Percentiles rank a stretch among this genome's conserved stretches.
phyloP scores from a whole-genome alignment of 139 green algal genomes.

The Haematococcus lacustris region DNA sequence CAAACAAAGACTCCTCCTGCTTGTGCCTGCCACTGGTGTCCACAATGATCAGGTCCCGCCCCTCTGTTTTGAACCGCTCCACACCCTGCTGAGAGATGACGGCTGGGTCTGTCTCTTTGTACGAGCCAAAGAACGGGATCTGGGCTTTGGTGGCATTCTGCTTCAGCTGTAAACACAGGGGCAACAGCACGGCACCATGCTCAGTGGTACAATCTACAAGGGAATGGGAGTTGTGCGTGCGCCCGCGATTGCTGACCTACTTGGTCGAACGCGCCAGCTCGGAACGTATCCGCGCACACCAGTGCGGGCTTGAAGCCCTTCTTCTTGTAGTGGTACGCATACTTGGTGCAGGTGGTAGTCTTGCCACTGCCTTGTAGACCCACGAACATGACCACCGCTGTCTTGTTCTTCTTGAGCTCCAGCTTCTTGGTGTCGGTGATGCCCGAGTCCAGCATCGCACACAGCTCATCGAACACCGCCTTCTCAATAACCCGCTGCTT shows the following conservation, averaged over 20 bases:
- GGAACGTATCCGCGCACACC: slow-evolving; percentile 98
- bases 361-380: slow-evolving; percentile 87
- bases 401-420: slow-evolving; percentile 79
- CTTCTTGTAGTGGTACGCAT: slow-evolving; percentile 88
- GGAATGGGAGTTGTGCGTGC: no score
- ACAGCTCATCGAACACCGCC: slow-evolving; percentile 89
- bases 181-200: not conserved
- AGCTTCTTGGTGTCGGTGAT: slow-evolving; percentile 47
- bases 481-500: slow-evolving; percentile 91
- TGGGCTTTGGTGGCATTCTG: slow-evolving; percentile 95
- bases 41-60: slow-evolving; percentile 94
- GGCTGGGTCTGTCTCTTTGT: slow-evolving; percentile 93
- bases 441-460: slow-evolving; percentile 69
- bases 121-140: slow-evolving; percentile 85
- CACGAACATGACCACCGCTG: slow-evolving; percentile 95
- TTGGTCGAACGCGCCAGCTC: slow-evolving; percentile 92
- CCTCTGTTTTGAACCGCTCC: slow-evolving; percentile 75
- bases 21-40: slow-evolving; percentile 95
- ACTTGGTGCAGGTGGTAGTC: slow-evolving; percentile 98
- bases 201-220: no score
- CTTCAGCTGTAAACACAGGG: slow-evolving; percentile 88
- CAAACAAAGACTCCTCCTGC: slow-evolving; percentile 95
- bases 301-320: slow-evolving; percentile 96
- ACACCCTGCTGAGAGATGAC: slow-evolving; percentile 89
- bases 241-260: slow-evolving; percentile 32